phyloP scores from a whole-genome alignment of 129 eudicot genomes.

The Gnaphalium uliginosum region DNA sequence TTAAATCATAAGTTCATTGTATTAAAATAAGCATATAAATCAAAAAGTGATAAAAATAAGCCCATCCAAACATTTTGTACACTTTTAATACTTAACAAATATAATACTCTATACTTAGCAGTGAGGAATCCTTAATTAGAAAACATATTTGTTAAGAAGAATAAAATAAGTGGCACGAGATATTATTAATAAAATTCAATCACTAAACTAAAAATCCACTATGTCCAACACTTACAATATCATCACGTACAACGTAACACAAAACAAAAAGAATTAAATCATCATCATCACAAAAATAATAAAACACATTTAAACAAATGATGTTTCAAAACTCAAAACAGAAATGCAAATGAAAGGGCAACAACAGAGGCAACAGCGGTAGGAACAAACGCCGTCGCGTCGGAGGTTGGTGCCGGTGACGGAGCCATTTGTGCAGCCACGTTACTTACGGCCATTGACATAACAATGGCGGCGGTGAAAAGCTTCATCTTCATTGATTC shows the following conservation, averaged over 20 bases:
- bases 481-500: slow-evolving; percentile 41
- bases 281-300: background rate
- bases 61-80: no score
- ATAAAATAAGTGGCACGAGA: background rate
- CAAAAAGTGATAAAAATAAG: no score
- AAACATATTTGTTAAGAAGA: background rate
- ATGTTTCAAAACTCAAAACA: slow-evolving; percentile 19
- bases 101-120: no score
- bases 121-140: no score
- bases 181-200: background rate
- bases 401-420: slow-evolving; percentile 26
- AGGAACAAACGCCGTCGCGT: slow-evolving; percentile 29
- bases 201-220: slow-evolving; percentile 12
- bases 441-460: slow-evolving; percentile 28
- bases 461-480: slow-evolving; percentile 16
- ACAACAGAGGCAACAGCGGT: slow-evolving; percentile 23
- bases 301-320: slow-evolving; percentile 9
- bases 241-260: background rate
- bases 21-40: no score
- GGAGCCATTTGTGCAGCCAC: slow-evolving; percentile 29
- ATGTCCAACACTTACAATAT: slow-evolving; percentile 24
- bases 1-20: no score
- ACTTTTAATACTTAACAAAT: no score
- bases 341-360: slow-evolving; percentile 14
- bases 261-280: slow-evolving; percentile 7